Conservation (phyloP, 1,139 yeast genomes). For the Yamadazyma dushanensis region DNA sequence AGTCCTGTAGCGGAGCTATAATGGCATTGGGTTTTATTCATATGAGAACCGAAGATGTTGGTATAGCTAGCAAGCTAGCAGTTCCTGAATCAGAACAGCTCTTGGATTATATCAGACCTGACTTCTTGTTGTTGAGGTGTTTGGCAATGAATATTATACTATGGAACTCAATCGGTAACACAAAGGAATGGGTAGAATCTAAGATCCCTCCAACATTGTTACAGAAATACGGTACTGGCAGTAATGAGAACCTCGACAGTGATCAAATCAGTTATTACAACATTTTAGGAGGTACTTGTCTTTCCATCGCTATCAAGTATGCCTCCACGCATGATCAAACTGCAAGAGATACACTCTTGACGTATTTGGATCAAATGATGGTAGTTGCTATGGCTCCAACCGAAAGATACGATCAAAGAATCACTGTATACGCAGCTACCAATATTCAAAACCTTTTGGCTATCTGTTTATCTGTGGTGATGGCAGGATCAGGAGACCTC, state of each 20-base stretch:
- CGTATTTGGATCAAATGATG: constrained; percentile 62
- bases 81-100: constrained; percentile 64
- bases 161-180: constrained; percentile 67
- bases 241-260: constrained; percentile 43
- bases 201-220: constrained; percentile 53
- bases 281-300: constrained; percentile 71
- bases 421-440: constrained; percentile 57
- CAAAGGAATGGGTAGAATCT: constrained; percentile 59
- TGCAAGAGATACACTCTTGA: constrained; percentile 61
- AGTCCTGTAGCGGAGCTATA: constrained; percentile 79
- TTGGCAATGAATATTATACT: constrained; percentile 69
- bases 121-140: constrained; percentile 66
- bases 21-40: constrained; percentile 76
- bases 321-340: constrained; percentile 66
- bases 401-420: constrained; percentile 56
- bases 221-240: constrained; percentile 24
- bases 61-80: constrained; percentile 63
- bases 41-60: constrained; percentile 61
- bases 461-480: constrained; percentile 66
- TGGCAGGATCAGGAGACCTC: constrained; percentile 93
- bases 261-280: constrained; percentile 67
- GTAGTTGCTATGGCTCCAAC: constrained; percentile 51
- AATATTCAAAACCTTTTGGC: constrained; percentile 62
- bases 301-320: constrained; percentile 72
- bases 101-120: constrained; percentile 79